These are phyloP conservation scores for Trichosanthes cucumerina DNA, from an alignment of 306 rosid genomes.

Conservation along the genomic window DNA sequence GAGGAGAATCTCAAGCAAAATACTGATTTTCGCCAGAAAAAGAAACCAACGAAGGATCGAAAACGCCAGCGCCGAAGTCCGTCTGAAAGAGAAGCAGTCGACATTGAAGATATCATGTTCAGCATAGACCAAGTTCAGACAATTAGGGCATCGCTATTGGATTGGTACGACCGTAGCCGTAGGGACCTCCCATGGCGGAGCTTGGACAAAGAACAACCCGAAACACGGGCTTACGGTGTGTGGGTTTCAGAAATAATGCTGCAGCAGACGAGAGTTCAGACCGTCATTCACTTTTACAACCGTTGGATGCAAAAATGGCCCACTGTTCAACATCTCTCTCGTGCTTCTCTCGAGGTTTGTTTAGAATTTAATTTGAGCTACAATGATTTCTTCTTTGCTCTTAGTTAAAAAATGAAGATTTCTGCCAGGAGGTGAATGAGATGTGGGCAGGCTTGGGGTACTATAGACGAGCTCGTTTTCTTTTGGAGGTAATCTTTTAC, in stretches of 20 bases:
- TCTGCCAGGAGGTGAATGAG: conserved; percentile 78
- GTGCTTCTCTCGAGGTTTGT: conserved; percentile 67
- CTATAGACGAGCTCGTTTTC: conserved; percentile 89
- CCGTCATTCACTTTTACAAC: conserved; percentile 57
- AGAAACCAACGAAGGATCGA: not conserved
- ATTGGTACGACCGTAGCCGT: conserved; percentile 59
- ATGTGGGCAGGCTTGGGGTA: conserved; percentile 97
- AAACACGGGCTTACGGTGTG: conserved; percentile 59
- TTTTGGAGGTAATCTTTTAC: conserved; percentile 48
- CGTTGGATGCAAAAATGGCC: conserved; percentile 90
- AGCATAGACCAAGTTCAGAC: conserved; percentile 29
- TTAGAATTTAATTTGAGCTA: not conserved
- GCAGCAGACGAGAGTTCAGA: conserved; percentile 84
- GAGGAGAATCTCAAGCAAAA: not conserved
- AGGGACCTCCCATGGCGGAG: conserved; percentile 87
- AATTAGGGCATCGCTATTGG: conserved; percentile 41
- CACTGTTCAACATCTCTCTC: conserved; percentile 53
- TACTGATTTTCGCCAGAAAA: not conserved
- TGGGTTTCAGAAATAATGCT: conserved; percentile 95
- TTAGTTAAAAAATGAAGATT: no score
- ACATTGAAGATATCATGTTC: conserved; percentile 56
- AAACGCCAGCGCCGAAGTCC: not conserved
- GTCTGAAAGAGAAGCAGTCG: conserved; percentile 14
- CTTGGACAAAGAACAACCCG: conserved; percentile 16
- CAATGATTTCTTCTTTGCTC: not conserved